Evolutionary conservation across 441 rosid species (phyloP).

Genomic region (Macaranga tanarius): DNA sequence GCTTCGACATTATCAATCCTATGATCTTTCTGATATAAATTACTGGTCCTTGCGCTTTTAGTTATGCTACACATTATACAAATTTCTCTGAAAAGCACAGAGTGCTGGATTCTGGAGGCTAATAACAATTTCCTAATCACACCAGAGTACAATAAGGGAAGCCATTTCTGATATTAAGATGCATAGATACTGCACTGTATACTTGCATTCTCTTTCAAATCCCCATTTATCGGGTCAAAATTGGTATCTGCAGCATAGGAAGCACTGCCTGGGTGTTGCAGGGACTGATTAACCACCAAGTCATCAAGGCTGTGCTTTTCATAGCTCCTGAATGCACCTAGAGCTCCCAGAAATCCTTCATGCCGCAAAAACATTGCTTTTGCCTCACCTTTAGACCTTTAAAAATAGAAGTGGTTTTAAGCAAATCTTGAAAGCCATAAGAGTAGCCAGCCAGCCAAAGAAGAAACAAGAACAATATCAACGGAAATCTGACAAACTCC

Average conservation of each 20-base stretch:
- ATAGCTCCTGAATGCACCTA: constrained; percentile 75
- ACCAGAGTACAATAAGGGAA: background rate
- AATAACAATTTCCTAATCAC: background rate
- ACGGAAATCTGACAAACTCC: background rate
- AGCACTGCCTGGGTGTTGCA: constrained; percentile 22
- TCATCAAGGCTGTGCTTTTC: constrained; percentile 34
- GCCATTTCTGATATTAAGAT: constrained; percentile 23
- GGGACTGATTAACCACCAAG: constrained; percentile 22
- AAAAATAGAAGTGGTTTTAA: background rate
- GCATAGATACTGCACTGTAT: constrained; percentile 39
- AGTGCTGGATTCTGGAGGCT: background rate
- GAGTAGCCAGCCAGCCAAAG: background rate
- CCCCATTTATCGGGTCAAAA: constrained; percentile 27
- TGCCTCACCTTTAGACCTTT: constrained; percentile 93
- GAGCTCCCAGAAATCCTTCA: constrained; percentile 92
- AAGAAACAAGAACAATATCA: constrained; percentile 5
- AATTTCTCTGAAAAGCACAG: background rate
- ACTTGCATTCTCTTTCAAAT: constrained; percentile 37
- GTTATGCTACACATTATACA: constrained; percentile 21
- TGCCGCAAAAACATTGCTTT: constrained; percentile 88
- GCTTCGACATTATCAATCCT: background rate
- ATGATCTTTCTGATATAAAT: constrained; percentile 18
- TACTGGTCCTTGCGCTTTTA: constrained; percentile 12
- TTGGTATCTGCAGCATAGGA: constrained; percentile 31
- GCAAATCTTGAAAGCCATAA: background rate